Base-by-base conservation (phyloP, 441 rosid genomes). In the Eruca vesicaria region DNA sequence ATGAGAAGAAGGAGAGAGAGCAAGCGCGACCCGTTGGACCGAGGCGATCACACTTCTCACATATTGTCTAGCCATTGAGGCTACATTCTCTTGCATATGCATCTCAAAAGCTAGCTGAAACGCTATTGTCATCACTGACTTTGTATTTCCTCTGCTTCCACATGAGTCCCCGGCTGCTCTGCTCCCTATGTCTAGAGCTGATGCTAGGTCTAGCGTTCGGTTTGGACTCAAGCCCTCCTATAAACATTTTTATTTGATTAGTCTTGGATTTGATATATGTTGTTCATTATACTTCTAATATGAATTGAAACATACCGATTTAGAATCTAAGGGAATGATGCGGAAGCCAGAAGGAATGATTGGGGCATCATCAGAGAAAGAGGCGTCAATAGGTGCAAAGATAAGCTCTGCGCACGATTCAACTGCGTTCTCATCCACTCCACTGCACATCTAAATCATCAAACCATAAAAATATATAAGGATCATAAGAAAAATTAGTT, bases 281-380 rank as follows among this genome's bases (percentile, higher is more conserved):
- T 53, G 26, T 33, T 72, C 2, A 9, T 6, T 38, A 9, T 41
- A 29, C n/a, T 36, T 15, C 5, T 69, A 12, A 67, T 32, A 50
- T 63, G 48, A 16, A 75, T 2, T 71, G 9, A 12, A n/a, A 72
- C 73, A 16, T 74, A 87, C 94, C 71, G 81, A 69, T 76, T 81
- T 82, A 6, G 94, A 87, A 52, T 82, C 94, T 19, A 89, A 82
- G 8, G 90, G 91, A 73, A 89, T 89, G 80, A 89, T 86, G 70
- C 91, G 90, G 77, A 89, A 89, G 15, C 94, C 94, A 9, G 91
- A 89, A 84, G 94, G 91, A 57, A 89, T 78, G 43, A 87, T 86
- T 0, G 94, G 94, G 3, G 90, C 94, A 73, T 87, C 91, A 35
- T 87, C 94, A 9, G 91, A 89, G 76, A 89, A 89, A 6, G 94